Evolutionary conservation across 306 rosid genomes (phyloP), one percentile per base, ranked within the genome.

Genomic region (Castanopsis chinensis): DNA sequence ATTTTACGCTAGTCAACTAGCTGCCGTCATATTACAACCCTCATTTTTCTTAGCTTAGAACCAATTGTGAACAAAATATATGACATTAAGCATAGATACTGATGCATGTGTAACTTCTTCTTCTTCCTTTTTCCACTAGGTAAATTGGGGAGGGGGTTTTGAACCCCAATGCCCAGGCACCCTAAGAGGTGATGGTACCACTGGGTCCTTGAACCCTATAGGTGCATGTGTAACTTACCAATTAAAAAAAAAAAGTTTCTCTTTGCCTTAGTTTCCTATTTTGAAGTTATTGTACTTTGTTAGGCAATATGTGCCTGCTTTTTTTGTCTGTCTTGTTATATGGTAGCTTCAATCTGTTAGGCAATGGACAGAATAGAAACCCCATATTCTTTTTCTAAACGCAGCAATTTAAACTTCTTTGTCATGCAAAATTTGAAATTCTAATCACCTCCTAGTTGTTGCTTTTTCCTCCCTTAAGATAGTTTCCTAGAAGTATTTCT

Each of bases 341-440:
- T 68, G 72, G 25, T 68, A 9, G 37, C 72, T 79, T 70, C 76
- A 79, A 77, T 79, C 55, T 79, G 71, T 71, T 71, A 79, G 59
- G 37, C 79, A 56, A 75, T 33, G 58, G 30, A 82, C 43, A 12
- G 43, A 32, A 72, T 59, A 58, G 67, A 76, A 51, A 28, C 13
- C 18, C 74, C 32, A 58, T 56, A 51, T 21, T 37, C 27, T 21
- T 78, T 52, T 57, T 67, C 65, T 30, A 74, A 74, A 65, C 52
- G 73, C 72, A 15, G 27, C 17, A 56, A 28, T 13, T 56, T 15
- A 6, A 21, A 10, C 23, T 41, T 32, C 3, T 15, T 23, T 30
- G 37, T 21, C 12, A 43, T 20, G 18, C 23, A 32, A 30, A 21
- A 28, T 72, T 30, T 72, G 33, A 52, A 28, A 21, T 71, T 20